Evolutionary conservation across 192 early-diverging fungal species (phyloP).

Genomic region (Lunasporangiospora selenospora): DNA sequence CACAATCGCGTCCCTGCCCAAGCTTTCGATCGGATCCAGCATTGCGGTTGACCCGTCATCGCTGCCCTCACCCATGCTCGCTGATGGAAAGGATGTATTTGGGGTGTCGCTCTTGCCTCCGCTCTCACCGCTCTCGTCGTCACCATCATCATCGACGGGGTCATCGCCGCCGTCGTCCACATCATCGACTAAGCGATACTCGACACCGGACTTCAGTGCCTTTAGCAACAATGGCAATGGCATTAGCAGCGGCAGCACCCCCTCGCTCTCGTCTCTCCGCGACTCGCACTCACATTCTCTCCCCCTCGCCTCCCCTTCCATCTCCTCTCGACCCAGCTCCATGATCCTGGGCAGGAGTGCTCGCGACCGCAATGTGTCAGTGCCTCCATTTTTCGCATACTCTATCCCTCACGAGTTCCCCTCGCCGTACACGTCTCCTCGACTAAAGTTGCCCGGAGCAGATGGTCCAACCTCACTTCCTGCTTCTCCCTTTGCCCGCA

Average conservation of each 20-base stretch:
- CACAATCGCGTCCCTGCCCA: constrained; percentile 1
- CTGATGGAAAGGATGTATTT: no score
- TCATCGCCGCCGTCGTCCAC: not conserved
- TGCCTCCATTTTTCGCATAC: constrained; percentile 42
- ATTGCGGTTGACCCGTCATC: no score
- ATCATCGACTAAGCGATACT: not conserved
- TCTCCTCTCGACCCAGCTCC: constrained; percentile 23
- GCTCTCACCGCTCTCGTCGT: constrained; percentile 5
- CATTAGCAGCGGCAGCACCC: constrained; percentile 7
- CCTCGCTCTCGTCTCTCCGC: constrained; percentile 11
- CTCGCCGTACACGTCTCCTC: constrained; percentile 39
- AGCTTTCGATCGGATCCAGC: constrained; percentile 6
- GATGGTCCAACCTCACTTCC: constrained; percentile 30
- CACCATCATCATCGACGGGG: no score
- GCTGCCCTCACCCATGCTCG: no score
- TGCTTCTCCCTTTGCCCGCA: constrained; percentile 40
- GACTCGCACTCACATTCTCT: constrained; percentile 3
- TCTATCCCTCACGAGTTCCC: constrained; percentile 48
- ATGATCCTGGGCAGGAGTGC: constrained; percentile 16
- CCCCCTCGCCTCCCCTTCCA: constrained; percentile 13
- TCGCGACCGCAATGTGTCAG: constrained; percentile 26
- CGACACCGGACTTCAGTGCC: constrained; percentile 13
- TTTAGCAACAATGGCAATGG: no score
- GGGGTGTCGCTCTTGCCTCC: constrained; percentile 2
- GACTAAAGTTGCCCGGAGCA: constrained; percentile 33